These are phyloP conservation scores for Sporothrix globosa DNA, from an alignment of 2,329 filamentous ascomycete species.

Conservation along the genomic window DNA sequence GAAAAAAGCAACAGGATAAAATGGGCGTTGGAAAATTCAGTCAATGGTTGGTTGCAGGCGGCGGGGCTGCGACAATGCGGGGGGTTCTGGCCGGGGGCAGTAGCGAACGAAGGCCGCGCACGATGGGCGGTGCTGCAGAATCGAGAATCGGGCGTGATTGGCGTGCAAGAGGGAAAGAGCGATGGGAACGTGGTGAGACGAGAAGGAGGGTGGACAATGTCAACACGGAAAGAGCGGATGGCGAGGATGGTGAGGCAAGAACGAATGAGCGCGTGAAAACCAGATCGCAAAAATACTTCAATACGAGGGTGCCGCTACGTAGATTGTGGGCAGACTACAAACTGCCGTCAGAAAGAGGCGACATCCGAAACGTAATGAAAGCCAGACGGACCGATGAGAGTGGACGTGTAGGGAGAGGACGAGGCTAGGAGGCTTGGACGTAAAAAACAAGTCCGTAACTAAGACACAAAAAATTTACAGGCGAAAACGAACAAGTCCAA, in stretches of 20 bases:
- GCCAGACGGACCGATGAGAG: constrained; percentile 14
- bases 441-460: not conserved
- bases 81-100: constrained; percentile 12
- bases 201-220: not conserved
- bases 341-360: constrained; percentile 10
- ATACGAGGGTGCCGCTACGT: constrained; percentile 16
- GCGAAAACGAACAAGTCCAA: not conserved
- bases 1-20: not conserved
- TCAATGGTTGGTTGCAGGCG: constrained; percentile 25
- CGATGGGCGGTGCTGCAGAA: constrained; percentile 13
- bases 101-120: not conserved
- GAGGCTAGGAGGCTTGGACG: not conserved
- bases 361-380: constrained; percentile 23
- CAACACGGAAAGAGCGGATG: not conserved
- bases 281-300: not conserved
- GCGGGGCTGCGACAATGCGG: constrained; percentile 34
- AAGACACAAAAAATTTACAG: not conserved
- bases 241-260: not conserved
- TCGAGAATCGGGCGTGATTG: constrained; percentile 10
- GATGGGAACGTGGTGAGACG: not conserved
- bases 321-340: not conserved
- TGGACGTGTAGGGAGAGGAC: not conserved
- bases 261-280: not conserved
- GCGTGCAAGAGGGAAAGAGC: not conserved
- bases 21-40: constrained; percentile 18